Evolutionary conservation across 371 early-diverging fungal genomes (phyloP), one percentile per base, ranked within the genome.

Genomic region (Mucor piriformis): DNA sequence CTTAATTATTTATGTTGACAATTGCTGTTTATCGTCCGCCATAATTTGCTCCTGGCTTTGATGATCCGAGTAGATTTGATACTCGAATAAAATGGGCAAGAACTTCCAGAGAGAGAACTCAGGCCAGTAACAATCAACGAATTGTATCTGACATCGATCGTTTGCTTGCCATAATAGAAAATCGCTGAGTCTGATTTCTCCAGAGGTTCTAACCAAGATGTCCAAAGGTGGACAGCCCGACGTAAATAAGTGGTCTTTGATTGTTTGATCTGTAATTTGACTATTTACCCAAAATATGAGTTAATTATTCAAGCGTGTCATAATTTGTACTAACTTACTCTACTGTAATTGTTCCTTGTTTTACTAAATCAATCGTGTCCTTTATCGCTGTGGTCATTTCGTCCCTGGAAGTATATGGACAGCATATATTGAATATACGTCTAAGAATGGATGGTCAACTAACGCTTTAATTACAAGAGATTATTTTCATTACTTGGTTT

Each of bases 101-200:
- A 97, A 84, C 34, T 90, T 76, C 88, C 89, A 91, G 37, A 98
- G 83, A 0, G 92, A 84, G 60, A 98, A 97, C 52, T 97, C 95
- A 8, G 99, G 99, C 99, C 99, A 98, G 43, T 83, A 84, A 12
- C 88, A 87, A 51, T 92, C 78, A 3, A 94, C 84, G 74, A 97
- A 97, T 51, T 93, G 89, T 21, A 97, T 82, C 20, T 90, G 87
- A 54, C 92, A 88, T 38, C 75, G 61, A 18, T 88, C 82, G 24
- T 85, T 74, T 40, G 83, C 72, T 83, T 99, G 99, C 94, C 96
- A 97, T 38, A 99, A 80, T 79, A 99, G 73, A 73, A 96, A 99
- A 75, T 99, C 99, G 63, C 95, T 95, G 40, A 99, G 79, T 18
- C 99, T 84, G 15, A 91, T 89, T 76, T 99, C 99, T 10, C 99